phyloP scores from a whole-genome alignment of 2,329 filamentous ascomycete species.

The Dactylellina haptotyla region DNA sequence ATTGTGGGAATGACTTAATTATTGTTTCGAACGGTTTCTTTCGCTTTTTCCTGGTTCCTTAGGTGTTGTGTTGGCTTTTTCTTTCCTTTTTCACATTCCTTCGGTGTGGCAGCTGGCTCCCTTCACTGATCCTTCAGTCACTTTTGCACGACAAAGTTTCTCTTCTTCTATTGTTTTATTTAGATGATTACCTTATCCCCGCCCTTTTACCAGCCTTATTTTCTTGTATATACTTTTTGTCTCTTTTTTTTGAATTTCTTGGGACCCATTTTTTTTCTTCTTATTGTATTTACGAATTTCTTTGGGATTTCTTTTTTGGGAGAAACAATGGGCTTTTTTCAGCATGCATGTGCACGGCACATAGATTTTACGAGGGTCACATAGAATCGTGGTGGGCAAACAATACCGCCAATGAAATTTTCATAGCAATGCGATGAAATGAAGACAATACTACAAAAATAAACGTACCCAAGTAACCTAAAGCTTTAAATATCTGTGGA shows the following conservation, averaged over 20 bases:
- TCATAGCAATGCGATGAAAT: not conserved
- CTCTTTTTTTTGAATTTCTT: not conserved
- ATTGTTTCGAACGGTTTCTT: not conserved
- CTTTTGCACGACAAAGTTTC: too few species aligned
- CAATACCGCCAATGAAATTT: not conserved
- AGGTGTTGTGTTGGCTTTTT: not conserved
- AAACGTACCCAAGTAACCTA: too few species aligned
- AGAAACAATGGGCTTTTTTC: not conserved
- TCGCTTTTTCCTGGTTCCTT: slow-evolving; percentile 4
- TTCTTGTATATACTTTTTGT: not conserved
- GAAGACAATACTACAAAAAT: not conserved
- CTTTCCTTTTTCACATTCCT: not conserved
- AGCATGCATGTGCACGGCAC: too few species aligned
- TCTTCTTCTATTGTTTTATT: too few species aligned
- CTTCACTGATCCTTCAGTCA: too few species aligned
- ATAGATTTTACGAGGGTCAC: too few species aligned
- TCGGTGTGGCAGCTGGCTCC: slow-evolving; percentile 7
- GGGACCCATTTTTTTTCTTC: not conserved
- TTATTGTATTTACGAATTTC: not conserved
- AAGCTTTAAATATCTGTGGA: too few species aligned
- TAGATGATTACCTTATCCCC: too few species aligned
- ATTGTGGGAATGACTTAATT: too few species aligned
- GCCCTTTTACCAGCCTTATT: not conserved
- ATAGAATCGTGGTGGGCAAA: not conserved
- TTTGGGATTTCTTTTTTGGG: not conserved